These are phyloP conservation scores for Fusarium buxicola DNA, from an alignment of 2,329 filamentous ascomycete species.

Conservation along the genomic window DNA sequence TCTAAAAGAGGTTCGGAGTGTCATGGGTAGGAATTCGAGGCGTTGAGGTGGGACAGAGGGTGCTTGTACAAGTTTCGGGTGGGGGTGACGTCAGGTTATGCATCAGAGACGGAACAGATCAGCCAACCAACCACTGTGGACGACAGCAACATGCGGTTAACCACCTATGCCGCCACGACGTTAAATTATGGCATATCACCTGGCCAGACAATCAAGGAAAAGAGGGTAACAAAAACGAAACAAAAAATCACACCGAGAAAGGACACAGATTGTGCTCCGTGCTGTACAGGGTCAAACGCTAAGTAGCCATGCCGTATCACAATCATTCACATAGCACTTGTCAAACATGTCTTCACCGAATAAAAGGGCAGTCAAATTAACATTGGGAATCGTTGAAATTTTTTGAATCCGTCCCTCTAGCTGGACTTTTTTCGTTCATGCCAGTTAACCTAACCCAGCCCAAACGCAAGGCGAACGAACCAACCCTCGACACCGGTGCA, in stretches of 20 bases:
- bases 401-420: conserved; percentile 49
- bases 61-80: conserved; percentile 35
- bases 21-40: conserved; percentile 35
- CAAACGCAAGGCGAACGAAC: conserved; percentile 52
- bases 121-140: conserved; percentile 24
- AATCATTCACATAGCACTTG: background rate
- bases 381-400: conserved; percentile 52
- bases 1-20: conserved; percentile 20
- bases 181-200: background rate
- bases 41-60: conserved; percentile 29
- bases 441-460: conserved; percentile 53
- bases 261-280: too few species aligned
- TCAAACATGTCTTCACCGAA: conserved; percentile 14
- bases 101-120: background rate
- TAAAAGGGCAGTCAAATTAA: conserved; percentile 44
- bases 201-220: background rate
- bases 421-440: conserved; percentile 53
- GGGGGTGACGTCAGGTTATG: conserved; percentile 49
- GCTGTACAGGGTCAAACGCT: too few species aligned
- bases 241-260: background rate
- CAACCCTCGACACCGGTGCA: conserved; percentile 68
- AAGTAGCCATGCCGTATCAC: too few species aligned
- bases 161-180: background rate
- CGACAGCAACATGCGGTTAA: background rate
- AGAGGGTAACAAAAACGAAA: background rate